Conservation (phyloP, 2,329 filamentous ascomycete species). For the Penicillium occitanis region DNA sequence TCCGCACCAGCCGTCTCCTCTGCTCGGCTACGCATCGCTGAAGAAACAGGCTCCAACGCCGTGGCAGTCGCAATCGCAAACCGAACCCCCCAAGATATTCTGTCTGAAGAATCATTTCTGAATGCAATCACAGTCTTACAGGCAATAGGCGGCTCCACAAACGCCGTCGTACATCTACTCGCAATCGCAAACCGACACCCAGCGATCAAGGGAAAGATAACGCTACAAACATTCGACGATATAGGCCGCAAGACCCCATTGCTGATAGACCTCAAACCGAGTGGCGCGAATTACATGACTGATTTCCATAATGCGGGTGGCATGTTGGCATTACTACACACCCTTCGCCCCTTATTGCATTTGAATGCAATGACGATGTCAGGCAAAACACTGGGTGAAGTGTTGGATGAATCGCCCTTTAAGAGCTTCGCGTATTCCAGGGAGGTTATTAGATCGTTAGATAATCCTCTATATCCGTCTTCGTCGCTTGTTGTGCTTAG, state of each 20-base stretch:
- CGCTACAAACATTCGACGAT: conserved; percentile 49
- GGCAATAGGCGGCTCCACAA: conserved; percentile 58
- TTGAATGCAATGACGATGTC: conserved; percentile 49
- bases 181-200: conserved; percentile 58
- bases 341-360: conserved; percentile 48
- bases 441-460: conserved; percentile 47
- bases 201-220: conserved; percentile 46
- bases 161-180: conserved; percentile 56
- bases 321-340: conserved; percentile 51
- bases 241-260: conserved; percentile 50
- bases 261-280: conserved; percentile 54
- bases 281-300: conserved; percentile 56
- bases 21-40: conserved; percentile 53
- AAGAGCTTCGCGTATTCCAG: conserved; percentile 43
- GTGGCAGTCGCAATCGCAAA: conserved; percentile 44
- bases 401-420: conserved; percentile 46
- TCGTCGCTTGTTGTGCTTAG: conserved; percentile 49
- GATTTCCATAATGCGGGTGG: conserved; percentile 56
- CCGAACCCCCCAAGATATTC: conserved; percentile 46
- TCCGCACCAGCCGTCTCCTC: conserved; percentile 56
- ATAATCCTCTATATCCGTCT: conserved; percentile 46
- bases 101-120: conserved; percentile 50
- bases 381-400: conserved; percentile 50
- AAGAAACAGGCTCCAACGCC: conserved; percentile 54
- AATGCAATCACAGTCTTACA: conserved; percentile 56